Evolutionary conservation across 139 green algal species (phyloP).

Genomic region (Closterium sp.): DNA sequence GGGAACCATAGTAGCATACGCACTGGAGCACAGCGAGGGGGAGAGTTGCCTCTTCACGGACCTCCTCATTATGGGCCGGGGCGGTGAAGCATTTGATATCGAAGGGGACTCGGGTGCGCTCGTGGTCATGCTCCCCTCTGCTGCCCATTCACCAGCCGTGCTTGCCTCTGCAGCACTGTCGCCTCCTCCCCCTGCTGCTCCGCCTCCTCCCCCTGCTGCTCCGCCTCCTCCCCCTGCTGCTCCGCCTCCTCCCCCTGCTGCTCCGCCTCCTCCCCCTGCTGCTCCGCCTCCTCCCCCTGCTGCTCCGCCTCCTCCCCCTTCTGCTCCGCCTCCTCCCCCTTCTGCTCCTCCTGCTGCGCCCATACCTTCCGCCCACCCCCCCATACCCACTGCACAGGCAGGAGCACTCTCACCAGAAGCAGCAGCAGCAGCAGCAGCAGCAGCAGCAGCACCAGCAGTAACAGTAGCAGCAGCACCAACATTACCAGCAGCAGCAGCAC

Average conservation of each 20-base stretch:
- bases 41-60: not conserved
- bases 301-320: not conserved
- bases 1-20: conserved; percentile 8
- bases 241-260: not conserved
- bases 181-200: no score
- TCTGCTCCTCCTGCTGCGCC: no score
- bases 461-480: no score
- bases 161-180: no score
- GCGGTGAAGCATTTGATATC: not conserved
- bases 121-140: not conserved
- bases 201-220: not conserved
- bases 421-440: not conserved
- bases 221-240: no score
- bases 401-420: not conserved
- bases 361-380: not conserved
- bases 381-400: not conserved
- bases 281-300: no score
- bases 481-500: no score
- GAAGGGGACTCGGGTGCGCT: conserved; percentile 1
- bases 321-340: not conserved
- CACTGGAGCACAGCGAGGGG: conserved; percentile 11
- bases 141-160: no score
- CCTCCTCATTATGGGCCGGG: not conserved
- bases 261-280: not conserved
- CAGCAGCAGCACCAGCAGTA: not conserved